phyloP scores from a whole-genome alignment of 2,329 filamentous ascomycete genomes.

The Aspergillus proliferans region DNA sequence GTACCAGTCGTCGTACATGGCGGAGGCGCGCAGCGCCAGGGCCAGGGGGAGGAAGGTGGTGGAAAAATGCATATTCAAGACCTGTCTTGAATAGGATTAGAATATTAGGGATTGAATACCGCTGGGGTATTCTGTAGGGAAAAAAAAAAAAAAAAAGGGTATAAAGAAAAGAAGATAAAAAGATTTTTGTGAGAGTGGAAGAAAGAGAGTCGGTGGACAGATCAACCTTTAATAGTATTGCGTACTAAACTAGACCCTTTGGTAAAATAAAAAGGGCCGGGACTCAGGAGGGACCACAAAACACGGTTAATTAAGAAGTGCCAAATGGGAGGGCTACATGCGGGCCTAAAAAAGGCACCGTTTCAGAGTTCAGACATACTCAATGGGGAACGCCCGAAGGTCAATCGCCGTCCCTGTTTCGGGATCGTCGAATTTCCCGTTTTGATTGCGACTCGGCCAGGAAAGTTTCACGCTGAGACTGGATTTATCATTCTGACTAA shows the following conservation, averaged over 20 bases:
- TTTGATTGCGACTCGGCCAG: neutral
- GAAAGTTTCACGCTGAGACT: neutral
- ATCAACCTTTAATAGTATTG: too few relatives aligned
- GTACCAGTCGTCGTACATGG: slow-evolving; percentile 5
- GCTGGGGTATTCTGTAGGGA: neutral
- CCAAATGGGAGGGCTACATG: too few relatives aligned
- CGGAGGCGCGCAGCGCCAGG: slow-evolving; percentile 3
- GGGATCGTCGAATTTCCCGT: neutral
- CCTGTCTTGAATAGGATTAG: neutral
- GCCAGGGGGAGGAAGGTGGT: slow-evolving; percentile 1
- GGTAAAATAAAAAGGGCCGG: too few relatives aligned
- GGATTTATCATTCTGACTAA: too few relatives aligned
- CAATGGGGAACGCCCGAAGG: neutral
- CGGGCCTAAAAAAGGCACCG: neutral
- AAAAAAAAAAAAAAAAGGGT: too few relatives aligned
- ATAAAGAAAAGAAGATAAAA: neutral
- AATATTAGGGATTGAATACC: neutral
- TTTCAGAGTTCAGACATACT: neutral
- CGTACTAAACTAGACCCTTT: too few relatives aligned
- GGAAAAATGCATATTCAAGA: neutral
- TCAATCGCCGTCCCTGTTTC: neutral
- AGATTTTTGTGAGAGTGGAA: neutral
- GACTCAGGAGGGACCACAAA: too few relatives aligned
- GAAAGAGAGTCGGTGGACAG: neutral
- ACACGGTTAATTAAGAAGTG: too few relatives aligned